Percentiles rank a stretch among this genome's conserved stretches.
phyloP scores from a whole-genome alignment of 139 green algal genomes.

The Chlamydomonas sp. region DNA sequence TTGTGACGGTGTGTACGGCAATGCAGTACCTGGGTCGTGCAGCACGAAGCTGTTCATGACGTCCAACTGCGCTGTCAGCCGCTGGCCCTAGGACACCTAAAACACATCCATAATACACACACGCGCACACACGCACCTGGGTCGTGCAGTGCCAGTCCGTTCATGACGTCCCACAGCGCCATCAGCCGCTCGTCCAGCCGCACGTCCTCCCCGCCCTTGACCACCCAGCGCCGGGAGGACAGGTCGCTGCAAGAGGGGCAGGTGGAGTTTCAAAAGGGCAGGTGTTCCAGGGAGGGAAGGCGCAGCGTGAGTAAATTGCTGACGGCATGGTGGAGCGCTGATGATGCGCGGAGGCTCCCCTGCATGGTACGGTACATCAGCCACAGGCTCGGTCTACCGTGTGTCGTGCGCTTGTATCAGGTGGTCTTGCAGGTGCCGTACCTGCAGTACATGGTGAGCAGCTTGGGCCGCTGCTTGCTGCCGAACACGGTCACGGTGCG shows the following conservation, averaged over 20 bases:
- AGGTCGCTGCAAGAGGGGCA: slow-evolving; percentile 42
- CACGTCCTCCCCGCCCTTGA: slow-evolving; percentile 83
- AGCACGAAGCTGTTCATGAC: slow-evolving; percentile 68
- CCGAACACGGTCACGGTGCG: slow-evolving; percentile 61
- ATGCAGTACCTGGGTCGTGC: slow-evolving; percentile 15
- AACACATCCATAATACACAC: too few relatives aligned
- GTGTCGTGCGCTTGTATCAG: slow-evolving; percentile 19
- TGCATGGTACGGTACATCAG: too few relatives aligned
- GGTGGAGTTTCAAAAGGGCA: background rate
- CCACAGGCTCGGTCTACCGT: slow-evolving; percentile 14
- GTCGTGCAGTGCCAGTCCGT: slow-evolving; percentile 55
- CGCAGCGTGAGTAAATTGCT: background rate
- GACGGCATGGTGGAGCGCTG: background rate
- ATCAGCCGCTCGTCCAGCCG: slow-evolving; percentile 78
- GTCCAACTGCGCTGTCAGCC: slow-evolving; percentile 74
- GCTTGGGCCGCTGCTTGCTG: slow-evolving; percentile 82
- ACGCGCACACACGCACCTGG: slow-evolving; percentile 4
- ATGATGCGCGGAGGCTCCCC: background rate
- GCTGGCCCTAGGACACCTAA: slow-evolving; percentile 53
- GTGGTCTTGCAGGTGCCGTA: background rate
- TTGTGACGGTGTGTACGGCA: background rate
- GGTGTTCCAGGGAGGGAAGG: background rate
- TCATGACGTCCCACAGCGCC: slow-evolving; percentile 74
- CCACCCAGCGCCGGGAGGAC: slow-evolving; percentile 45
- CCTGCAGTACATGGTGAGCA: slow-evolving; percentile 66